Evolutionary conservation across 805 yeast genomes (phyloP).

Genomic region (Blastobotrys terrestris): DNA sequence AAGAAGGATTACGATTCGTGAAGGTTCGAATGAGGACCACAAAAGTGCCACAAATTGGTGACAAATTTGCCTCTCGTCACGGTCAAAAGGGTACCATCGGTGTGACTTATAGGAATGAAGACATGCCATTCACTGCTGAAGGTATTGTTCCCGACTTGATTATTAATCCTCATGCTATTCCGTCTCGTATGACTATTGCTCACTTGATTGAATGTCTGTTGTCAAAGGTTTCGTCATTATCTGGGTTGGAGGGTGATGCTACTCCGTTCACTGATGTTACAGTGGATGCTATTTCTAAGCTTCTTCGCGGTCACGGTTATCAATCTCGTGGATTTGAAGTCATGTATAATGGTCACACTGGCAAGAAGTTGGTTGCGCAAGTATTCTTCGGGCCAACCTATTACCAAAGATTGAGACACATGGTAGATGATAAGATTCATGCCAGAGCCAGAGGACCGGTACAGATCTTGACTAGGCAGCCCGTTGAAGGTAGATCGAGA

Average conservation of each 20-base stretch:
- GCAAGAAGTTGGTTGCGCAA: slow-evolving; percentile 96
- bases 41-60: slow-evolving; percentile 98
- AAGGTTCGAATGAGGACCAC: slow-evolving; percentile 99
- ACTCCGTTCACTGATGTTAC: slow-evolving; percentile 98
- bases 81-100: slow-evolving; percentile 99
- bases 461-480: slow-evolving; percentile 95
- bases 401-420: slow-evolving; percentile 96
- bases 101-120: slow-evolving; percentile 96
- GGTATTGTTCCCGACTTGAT: slow-evolving; percentile 97
- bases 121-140: slow-evolving; percentile 94
- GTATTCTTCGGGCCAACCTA: slow-evolving; percentile 99
- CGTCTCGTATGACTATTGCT: slow-evolving; percentile 99
- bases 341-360: slow-evolving; percentile 98
- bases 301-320: slow-evolving; percentile 91
- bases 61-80: slow-evolving; percentile 98
- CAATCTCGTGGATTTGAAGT: slow-evolving; percentile 98
- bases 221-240: slow-evolving; percentile 87
- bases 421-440: slow-evolving; percentile 98
- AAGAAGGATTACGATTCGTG: slow-evolving; percentile 95
- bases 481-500: slow-evolving; percentile 98
- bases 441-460: slow-evolving; percentile 99
- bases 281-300: slow-evolving; percentile 90
- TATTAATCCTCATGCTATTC: slow-evolving; percentile 99
- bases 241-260: slow-evolving; percentile 98
- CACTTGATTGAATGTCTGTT: slow-evolving; percentile 97